Evolutionary conservation across 2,329 filamentous ascomycete genomes (phyloP), one percentile per base, ranked within the genome.

Genomic region (Colletotrichum sp.): DNA sequence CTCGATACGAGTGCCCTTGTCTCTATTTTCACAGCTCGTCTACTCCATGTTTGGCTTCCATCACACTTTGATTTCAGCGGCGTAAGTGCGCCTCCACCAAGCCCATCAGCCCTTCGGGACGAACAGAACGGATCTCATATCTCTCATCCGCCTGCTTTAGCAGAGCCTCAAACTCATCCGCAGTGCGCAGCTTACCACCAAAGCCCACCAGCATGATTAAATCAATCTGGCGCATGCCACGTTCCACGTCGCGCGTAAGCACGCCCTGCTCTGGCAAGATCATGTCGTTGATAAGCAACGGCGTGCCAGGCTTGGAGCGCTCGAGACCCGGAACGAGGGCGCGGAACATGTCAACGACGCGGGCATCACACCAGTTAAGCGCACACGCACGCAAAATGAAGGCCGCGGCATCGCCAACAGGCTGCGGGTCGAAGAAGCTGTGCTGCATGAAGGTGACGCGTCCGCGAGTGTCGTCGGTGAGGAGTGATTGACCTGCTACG

Each of bases 391-490:
- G 80, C 10, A 82, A 61, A 3, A 83, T 58, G 69, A 77, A 81
- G 6, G 76, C 78, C 1, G 75, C 74, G 2, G 71, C 80, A 30
- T 78, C 72, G 9, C 12, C 48, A 2, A 69, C 3, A 3, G 78
- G 80, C 73, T 83, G 81, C 1, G 79, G 78, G 12, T 78, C 57
- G 74, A 82, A 83, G 77, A 83, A 82, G 63, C 75, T 72, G 68
- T 79, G 76, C 66, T 79, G 65, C 24, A 21, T 48, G 43, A 78
- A 81, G 1, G 72, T 30, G 5, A 81, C 63, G 21, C 80, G 79
- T 16, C 73, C 75, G 10, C 30, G 26, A 8, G 79, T 34, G 6
- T 72, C 64, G 13, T 63, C n/a, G 7, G 61, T 61, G 5, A 80
- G 67, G 8, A 75, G 57, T 3, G 48, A 26, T 32, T 78, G 24